Evolutionary conservation across 1,284 basidiomycete species (phyloP).

Genomic region (Tausonia pullulans): DNA sequence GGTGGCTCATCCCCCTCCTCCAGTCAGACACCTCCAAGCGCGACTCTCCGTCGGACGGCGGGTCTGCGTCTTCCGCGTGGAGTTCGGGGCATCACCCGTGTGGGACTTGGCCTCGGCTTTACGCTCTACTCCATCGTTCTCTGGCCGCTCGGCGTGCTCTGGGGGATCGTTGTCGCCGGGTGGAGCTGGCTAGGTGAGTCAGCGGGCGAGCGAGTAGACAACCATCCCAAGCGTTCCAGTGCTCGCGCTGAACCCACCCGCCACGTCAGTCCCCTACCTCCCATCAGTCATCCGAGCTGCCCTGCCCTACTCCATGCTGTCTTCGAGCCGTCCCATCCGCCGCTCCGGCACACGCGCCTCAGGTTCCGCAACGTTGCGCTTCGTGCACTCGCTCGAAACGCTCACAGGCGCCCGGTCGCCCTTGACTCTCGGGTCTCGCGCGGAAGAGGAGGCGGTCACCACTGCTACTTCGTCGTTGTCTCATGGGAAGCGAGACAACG

Average conservation of each 20-base stretch:
- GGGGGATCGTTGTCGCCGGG: slow-evolving; percentile 27
- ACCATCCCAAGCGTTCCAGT: not conserved
- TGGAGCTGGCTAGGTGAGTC: slow-evolving; percentile 35
- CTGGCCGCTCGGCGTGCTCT: slow-evolving; percentile 27
- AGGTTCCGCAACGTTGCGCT: slow-evolving; percentile 15
- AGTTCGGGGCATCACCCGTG: slow-evolving; percentile 16
- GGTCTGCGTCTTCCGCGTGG: not conserved
- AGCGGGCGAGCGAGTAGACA: too few species aligned
- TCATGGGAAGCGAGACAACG: not conserved
- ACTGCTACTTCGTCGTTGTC: not conserved
- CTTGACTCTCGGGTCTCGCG: not conserved
- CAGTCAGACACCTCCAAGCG: not conserved
- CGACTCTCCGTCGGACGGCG: not conserved
- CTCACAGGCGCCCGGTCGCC: slow-evolving; percentile 20
- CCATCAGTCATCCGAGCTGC: not conserved
- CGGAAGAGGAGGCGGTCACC: not conserved
- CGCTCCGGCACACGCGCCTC: slow-evolving; percentile 13
- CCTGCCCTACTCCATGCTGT: not conserved
- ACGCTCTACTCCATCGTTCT: slow-evolving; percentile 26
- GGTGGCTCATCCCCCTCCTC: not conserved
- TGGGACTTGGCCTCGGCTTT: slow-evolving; percentile 21
- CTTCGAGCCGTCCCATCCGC: not conserved
- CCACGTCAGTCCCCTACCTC: slow-evolving; percentile 15
- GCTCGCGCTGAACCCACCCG: slow-evolving; percentile 19
- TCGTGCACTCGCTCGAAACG: slow-evolving; percentile 29